Evolutionary conservation across 148 eudicot genomes (phyloP).

Genomic region (Euryodendron excelsum): DNA sequence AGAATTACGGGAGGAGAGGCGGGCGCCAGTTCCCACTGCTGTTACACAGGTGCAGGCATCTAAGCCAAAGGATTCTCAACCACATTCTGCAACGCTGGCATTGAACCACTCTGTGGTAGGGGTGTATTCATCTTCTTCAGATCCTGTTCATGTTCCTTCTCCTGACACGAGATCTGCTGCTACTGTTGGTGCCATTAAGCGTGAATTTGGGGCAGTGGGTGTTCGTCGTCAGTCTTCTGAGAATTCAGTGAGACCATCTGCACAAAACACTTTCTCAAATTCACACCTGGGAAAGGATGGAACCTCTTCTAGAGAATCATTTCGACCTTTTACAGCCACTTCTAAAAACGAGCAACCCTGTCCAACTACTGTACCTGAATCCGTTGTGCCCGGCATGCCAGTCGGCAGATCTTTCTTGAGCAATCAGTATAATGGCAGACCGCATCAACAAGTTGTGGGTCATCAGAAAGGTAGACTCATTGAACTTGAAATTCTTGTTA

Average conservation of each 20-base stretch:
- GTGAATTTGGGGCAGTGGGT: conserved; percentile 65
- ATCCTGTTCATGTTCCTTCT: conserved; percentile 95
- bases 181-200: conserved; percentile 70
- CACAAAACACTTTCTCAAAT: conserved; percentile 42
- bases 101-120: conserved; percentile 61
- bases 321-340: conserved; percentile 29
- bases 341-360: conserved; percentile 41
- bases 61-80: conserved; percentile 43
- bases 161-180: conserved; percentile 65
- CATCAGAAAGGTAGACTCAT: conserved; percentile 73
- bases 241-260: conserved; percentile 47
- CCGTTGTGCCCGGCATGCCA: conserved; percentile 33
- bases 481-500: background rate
- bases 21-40: conserved; percentile 26
- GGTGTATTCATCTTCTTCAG: conserved; percentile 82
- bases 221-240: conserved; percentile 65
- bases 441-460: conserved; percentile 53
- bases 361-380: conserved; percentile 44
- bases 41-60: conserved; percentile 32
- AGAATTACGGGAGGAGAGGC: conserved; percentile 35
- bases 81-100: conserved; percentile 30
- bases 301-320: conserved; percentile 41
- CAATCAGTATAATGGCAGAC: conserved; percentile 51
- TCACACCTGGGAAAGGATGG: conserved; percentile 38
- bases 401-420: conserved; percentile 45